These are phyloP conservation scores for Leishmania aethiopica DNA, from an alignment of 208 protist species.

Conservation along the genomic window DNA sequence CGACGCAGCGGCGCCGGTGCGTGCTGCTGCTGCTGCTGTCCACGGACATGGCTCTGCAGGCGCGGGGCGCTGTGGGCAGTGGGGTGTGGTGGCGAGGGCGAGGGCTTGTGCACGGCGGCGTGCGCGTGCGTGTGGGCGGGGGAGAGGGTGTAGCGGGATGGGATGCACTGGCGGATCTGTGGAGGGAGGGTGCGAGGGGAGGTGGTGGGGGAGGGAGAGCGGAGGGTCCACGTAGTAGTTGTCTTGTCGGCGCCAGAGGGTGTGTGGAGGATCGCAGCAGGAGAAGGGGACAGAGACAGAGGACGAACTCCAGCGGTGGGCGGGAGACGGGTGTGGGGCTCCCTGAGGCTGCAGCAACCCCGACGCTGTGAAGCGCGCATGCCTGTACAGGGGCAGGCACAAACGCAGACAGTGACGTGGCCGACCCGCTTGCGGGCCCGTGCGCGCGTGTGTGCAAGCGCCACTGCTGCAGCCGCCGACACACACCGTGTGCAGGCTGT, in stretches of 20 bases:
- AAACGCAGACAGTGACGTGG: no score
- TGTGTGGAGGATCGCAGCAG: background rate
- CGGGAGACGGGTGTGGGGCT: no score
- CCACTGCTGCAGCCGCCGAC: no score
- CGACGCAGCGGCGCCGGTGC: constrained; percentile 17
- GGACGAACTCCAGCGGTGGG: no score
- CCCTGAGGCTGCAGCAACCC: no score
- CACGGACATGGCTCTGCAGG: background rate
- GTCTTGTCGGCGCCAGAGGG: background rate
- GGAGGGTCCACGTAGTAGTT: background rate
- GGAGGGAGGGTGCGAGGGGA: background rate
- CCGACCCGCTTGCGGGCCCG: no score
- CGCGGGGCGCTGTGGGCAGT: background rate
- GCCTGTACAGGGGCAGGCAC: no score
- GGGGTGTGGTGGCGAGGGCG: no score
- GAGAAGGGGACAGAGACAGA: background rate
- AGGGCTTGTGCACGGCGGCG: no score
- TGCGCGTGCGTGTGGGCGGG: background rate
- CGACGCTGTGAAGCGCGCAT: no score
- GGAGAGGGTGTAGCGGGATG: background rate
- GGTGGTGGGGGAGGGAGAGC: background rate
- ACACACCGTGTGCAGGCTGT: no score
- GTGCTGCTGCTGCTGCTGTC: constrained; percentile 5
- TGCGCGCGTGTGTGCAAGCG: no score
- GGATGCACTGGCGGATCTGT: background rate